Conservation (phyloP, 805 yeast genomes). For the Danielozyma ontarioensis region DNA sequence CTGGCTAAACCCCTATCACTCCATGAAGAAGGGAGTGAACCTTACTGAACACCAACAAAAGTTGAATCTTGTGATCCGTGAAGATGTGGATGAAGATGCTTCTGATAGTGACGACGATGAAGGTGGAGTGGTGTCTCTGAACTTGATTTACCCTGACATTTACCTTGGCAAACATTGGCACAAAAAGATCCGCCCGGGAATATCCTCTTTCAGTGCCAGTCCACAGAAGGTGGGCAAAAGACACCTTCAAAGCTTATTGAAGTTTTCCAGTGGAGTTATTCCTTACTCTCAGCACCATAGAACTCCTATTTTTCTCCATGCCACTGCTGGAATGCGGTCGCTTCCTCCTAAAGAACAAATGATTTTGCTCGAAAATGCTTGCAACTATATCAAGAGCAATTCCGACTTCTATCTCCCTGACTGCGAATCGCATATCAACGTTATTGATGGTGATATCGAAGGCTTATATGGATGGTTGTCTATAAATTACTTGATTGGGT, state of each 20-base stretch:
- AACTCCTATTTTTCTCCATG: conserved; percentile 65
- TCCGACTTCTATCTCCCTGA: conserved; percentile 56
- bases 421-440: conserved; percentile 53
- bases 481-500: conserved; percentile 49
- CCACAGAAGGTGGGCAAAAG: conserved; percentile 49
- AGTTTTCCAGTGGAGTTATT: conserved; percentile 43
- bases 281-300: conserved; percentile 57
- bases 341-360: conserved; percentile 49
- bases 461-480: conserved; percentile 68
- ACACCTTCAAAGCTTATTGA: conserved; percentile 46
- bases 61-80: background rate
- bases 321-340: conserved; percentile 66
- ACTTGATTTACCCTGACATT: conserved; percentile 24
- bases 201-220: conserved; percentile 43
- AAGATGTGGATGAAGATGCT: conserved; percentile 6
- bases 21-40: conserved; percentile 17
- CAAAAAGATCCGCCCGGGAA: conserved; percentile 51
- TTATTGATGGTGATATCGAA: conserved; percentile 61
- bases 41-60: conserved; percentile 4
- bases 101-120: conserved; percentile 2
- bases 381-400: conserved; percentile 42
- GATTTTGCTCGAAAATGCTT: conserved; percentile 41
- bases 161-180: conserved; percentile 41
- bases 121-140: background rate
- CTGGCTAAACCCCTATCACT: conserved; percentile 41